Evolutionary conservation across 805 yeast genomes (phyloP), one percentile per base, ranked within the genome.

Genomic region (Tanozyma kutaoensis): DNA sequence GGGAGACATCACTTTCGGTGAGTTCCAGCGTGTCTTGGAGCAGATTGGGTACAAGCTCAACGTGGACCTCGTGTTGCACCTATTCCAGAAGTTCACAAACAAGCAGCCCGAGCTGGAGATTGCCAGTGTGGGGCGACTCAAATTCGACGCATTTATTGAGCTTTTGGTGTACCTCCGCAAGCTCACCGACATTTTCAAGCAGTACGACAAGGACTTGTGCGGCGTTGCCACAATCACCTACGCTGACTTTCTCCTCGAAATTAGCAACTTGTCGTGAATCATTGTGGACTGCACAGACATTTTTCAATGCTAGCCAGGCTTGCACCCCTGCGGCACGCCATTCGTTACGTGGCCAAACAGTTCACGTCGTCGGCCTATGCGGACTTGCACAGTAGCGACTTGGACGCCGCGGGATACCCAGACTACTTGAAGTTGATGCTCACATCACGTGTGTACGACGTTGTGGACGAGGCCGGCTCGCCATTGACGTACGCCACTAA

Each of bases 381-480:
- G n/a, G n/a, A n/a, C n/a, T n/a, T n/a, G n/a, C n/a, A n/a, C n/a
- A n/a, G n/a, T n/a, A n/a, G n/a, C 21, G 91, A 79, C 43, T 51
- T 73, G 20, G 54, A 62, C 14, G 48, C 65, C 4, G 65, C 67
- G n/a, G 62, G 91, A 4, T 61, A 73, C 10, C 96, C 97, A n/a
- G 96, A 91, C 57, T 91, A 91, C 46, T 72, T 91, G 37, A 79
- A 93, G 46, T 60, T 91, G 54, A 85, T 88, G 27, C 59, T 91
- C 28, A 82, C 96, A 2, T 80, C 96, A 2, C 63, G 95, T 32
- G 97, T 91, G 2, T 93, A 93, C 51, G 98, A 93, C 43, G 95
- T 84, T 8, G 77, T 91, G 22, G 76, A 80, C 24, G 46, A 52
- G 24, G 63, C 56, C 1, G 97, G 91, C 37, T 74, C 95, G 0